These are phyloP conservation scores for Noccaea caerulescens DNA, from an alignment of 345 rosid species.

Conservation along the genomic window DNA sequence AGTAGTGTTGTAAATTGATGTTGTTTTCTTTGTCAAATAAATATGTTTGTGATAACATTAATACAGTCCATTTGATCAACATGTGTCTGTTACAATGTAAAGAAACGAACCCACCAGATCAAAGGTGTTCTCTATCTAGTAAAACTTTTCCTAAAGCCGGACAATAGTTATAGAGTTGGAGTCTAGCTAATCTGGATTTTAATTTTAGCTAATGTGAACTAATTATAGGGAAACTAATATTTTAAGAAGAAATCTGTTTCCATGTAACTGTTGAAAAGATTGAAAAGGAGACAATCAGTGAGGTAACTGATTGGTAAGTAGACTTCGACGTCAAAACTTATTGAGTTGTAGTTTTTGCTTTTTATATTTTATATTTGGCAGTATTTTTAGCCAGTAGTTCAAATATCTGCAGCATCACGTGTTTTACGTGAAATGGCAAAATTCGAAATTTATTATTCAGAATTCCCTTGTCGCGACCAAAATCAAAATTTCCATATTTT, in stretches of 20 bases:
- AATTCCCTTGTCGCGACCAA: conserved; percentile 33
- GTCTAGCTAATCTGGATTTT: neutral
- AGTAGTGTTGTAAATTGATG: no score
- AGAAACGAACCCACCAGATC: neutral
- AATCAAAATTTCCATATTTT: neutral
- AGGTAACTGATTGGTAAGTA: conserved; percentile 37
- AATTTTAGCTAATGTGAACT: conserved; percentile 15
- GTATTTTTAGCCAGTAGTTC: conserved; percentile 8
- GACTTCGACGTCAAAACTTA: conserved; percentile 28
- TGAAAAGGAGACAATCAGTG: conserved; percentile 26
- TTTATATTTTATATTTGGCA: conserved; percentile 3
- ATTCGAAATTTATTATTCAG: neutral
- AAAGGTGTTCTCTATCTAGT: neutral
- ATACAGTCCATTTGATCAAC: no score
- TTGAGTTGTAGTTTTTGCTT: neutral
- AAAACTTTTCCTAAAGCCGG: neutral
- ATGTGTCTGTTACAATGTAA: no score
- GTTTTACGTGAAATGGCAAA: conserved; percentile 39
- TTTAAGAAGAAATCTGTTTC: neutral
- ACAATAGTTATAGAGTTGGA: no score
- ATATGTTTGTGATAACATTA: no score
- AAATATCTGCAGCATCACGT: conserved; percentile 41
- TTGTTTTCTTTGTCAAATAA: no score
- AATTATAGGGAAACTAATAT: neutral
- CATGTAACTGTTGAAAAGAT: conserved; percentile 4